Percentiles rank a stretch among this genome's conserved stretches.
Conservation (phyloP, 2,329 filamentous ascomycete genomes). For the Chrysoporthe deuterocubensis region DNA sequence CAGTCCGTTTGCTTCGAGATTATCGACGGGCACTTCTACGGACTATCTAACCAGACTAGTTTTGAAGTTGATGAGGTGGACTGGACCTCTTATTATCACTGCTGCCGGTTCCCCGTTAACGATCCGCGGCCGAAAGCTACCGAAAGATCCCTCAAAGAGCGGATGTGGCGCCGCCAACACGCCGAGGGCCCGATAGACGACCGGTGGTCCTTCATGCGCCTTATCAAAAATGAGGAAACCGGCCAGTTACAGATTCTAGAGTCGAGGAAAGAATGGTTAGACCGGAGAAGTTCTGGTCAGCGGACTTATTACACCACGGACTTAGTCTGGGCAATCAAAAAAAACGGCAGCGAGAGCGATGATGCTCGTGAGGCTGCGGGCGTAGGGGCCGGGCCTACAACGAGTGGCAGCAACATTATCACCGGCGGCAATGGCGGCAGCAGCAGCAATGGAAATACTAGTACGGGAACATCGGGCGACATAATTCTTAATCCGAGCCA, state of each 20-base stretch:
- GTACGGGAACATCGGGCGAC: not conserved
- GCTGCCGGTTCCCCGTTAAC: slow-evolving; percentile 63
- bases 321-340: slow-evolving; percentile 46
- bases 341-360: not conserved
- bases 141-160: slow-evolving; percentile 48
- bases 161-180: slow-evolving; percentile 69
- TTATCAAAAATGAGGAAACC: slow-evolving; percentile 63
- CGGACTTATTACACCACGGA: slow-evolving; percentile 69
- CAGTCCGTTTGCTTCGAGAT: slow-evolving; percentile 74
- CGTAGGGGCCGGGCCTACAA: not conserved
- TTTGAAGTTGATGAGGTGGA: slow-evolving; percentile 66
- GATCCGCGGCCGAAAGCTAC: slow-evolving; percentile 44
- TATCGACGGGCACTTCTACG: slow-evolving; percentile 68
- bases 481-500: slow-evolving; percentile 11
- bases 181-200: slow-evolving; percentile 74
- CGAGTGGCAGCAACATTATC: not conserved
- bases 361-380: not conserved
- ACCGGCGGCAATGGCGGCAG: slow-evolving; percentile 4
- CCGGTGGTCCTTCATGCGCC: slow-evolving; percentile 69
- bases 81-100: slow-evolving; percentile 72
- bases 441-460: not conserved
- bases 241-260: slow-evolving; percentile 67
- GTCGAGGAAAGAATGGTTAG: slow-evolving; percentile 69
- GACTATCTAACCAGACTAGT: slow-evolving; percentile 67
- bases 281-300: slow-evolving; percentile 56